Evolutionary conservation across 768 basidiomycete species (phyloP).

Genomic region (Asterophora lycoperdoides): DNA sequence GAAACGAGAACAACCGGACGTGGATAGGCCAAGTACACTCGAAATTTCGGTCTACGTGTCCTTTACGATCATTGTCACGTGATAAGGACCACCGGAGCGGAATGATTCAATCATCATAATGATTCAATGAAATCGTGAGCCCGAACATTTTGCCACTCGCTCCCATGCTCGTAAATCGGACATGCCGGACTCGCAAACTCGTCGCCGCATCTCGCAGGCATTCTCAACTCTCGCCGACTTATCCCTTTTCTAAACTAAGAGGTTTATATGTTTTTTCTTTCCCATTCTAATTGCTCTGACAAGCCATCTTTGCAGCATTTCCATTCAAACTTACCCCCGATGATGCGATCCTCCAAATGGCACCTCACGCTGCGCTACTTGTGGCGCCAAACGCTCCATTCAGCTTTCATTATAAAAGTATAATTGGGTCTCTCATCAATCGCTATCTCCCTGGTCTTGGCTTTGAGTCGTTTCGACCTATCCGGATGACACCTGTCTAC

Average conservation of each 20-base stretch:
- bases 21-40: slow-evolving; percentile 10
- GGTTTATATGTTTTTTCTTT: slow-evolving; percentile 20
- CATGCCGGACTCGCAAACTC: slow-evolving; percentile 12
- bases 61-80: slow-evolving; percentile 13
- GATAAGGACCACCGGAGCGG: slow-evolving; percentile 5
- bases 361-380: slow-evolving; percentile 26
- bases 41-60: slow-evolving; percentile 20
- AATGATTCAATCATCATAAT: no score
- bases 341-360: slow-evolving; percentile 39
- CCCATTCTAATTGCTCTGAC: neutral
- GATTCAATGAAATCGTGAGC: no score
- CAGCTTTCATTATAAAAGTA: slow-evolving; percentile 19
- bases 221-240: slow-evolving; percentile 15
- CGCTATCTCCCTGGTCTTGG: slow-evolving; percentile 35
- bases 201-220: slow-evolving; percentile 2
- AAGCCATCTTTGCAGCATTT: slow-evolving; percentile 32
- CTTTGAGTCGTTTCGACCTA: slow-evolving; percentile 38
- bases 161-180: slow-evolving; percentile 17
- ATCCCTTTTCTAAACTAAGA: slow-evolving; percentile 33
- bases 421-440: slow-evolving; percentile 29
- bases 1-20: slow-evolving; percentile 1
- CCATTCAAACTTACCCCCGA: slow-evolving; percentile 48
- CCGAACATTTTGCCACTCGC: neutral
- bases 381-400: slow-evolving; percentile 31
- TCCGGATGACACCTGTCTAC: slow-evolving; percentile 49